phyloP scores from a whole-genome alignment of 306 rosid species.

The Prunus mume region DNA sequence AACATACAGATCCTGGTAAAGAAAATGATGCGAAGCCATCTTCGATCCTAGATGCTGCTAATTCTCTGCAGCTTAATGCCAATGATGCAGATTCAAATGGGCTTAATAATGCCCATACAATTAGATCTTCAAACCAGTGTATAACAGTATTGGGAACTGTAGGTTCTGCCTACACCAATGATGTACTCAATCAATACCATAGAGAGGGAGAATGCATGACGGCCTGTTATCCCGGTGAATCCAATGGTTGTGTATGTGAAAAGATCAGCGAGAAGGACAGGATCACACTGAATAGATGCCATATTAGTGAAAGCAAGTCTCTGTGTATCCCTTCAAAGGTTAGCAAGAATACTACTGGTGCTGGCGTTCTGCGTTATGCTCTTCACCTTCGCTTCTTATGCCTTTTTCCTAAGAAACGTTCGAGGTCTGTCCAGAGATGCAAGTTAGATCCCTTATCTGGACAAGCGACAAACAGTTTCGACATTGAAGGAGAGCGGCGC shows the following conservation, averaged over 20 bases:
- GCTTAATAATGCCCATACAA: background rate
- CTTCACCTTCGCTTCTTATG: conserved; percentile 71
- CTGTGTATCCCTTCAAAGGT: conserved; percentile 32
- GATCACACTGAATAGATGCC: too few species aligned
- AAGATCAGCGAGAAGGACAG: conserved; percentile 14
- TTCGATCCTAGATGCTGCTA: conserved; percentile 16
- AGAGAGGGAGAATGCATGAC: conserved; percentile 13
- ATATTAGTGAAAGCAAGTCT: conserved; percentile 24
- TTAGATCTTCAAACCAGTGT: background rate
- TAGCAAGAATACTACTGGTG: conserved; percentile 22
- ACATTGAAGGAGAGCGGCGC: conserved; percentile 46
- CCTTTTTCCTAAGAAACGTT: conserved; percentile 49
- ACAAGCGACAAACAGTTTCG: conserved; percentile 30
- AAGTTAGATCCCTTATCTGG: conserved; percentile 37
- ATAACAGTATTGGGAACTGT: background rate
- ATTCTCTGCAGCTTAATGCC: background rate
- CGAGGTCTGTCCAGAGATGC: conserved; percentile 53
- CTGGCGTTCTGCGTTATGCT: conserved; percentile 58
- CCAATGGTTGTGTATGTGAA: conserved; percentile 15
- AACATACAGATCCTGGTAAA: conserved; percentile 27
- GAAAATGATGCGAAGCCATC: conserved; percentile 31
- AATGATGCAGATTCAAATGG: conserved; percentile 5
- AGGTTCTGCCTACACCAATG: background rate
- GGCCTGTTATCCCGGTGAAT: conserved; percentile 21
- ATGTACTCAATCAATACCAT: background rate